Base-by-base conservation (phyloP, 345 rosid species). In the Gossypium mustelinum region DNA sequence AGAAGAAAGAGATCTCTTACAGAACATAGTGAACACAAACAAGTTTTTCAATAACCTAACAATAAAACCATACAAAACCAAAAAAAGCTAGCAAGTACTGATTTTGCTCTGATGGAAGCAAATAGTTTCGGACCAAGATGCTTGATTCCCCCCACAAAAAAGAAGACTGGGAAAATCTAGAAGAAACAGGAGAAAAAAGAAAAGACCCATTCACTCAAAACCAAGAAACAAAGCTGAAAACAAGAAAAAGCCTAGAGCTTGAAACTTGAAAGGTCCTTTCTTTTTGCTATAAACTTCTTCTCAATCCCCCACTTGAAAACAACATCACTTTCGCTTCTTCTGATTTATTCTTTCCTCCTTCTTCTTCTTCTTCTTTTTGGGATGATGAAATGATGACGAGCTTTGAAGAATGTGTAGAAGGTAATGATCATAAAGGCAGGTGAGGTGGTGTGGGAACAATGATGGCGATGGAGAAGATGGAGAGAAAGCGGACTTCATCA, bases 101-200 rank as follows among this genome's bases (percentile, higher is more conserved):
- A 18, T 50, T 61, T 72, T 58, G 69, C 68, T 67, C 34, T 68
- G 77, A 60, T 73, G 74, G 58, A 57, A 69, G 76, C 60, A 64
- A 76, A 76, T 22, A 34, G 55, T 78, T 52, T 82, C 85, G 85
- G 85, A 84, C 87, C 87, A 70, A 80, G 87, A 84, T 73, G 87
- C 83, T 80, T 84, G 80, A 84, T 84, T 84, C 87, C 87, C 87
- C 5, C 4, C 27, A 2, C 27, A 56, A 76, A 18, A 51, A 50
- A 43, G 58, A 29, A 57, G 39, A 47, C 71, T 22, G 6, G 56
- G 44, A 63, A 63, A 58, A 44, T 52, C 59, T 77, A 52, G 34
- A 62, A 67, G 55, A 25, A 59, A 25, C 8, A 12, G 64, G 39
- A 60, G 27, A 34, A n/a, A 24, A 34, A 34, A 68, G n/a, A 76